Evolutionary conservation across 805 yeast genomes (phyloP).

Genomic region (Blastobotrys peoriensis): DNA sequence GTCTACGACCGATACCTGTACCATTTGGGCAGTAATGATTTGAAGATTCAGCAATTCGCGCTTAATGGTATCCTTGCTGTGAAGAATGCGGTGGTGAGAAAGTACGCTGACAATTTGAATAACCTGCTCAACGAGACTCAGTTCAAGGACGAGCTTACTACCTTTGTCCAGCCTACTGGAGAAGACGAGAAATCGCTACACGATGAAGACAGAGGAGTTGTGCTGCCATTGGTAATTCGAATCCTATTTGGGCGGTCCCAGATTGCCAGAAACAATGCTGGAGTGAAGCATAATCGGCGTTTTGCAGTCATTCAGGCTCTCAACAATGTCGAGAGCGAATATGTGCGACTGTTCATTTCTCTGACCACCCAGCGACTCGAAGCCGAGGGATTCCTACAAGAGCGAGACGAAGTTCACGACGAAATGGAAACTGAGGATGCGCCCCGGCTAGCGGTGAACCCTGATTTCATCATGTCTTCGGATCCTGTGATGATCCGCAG

Average conservation of each 20-base stretch:
- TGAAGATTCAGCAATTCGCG: conserved; percentile 65
- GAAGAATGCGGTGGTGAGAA: conserved; percentile 50
- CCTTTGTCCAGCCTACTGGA: conserved; percentile 49
- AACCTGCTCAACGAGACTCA: conserved; percentile 76
- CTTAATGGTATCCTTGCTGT: conserved; percentile 62
- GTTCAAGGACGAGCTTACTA: conserved; percentile 78
- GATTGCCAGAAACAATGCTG: conserved; percentile 51
- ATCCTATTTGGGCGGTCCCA: conserved; percentile 85
- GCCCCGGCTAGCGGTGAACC: neutral
- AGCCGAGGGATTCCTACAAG: conserved; percentile 32
- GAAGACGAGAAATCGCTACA: conserved; percentile 47
- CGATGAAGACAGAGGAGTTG: conserved; percentile 46
- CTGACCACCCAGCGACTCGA: conserved; percentile 55
- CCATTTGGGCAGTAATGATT: conserved; percentile 54
- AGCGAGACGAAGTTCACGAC: conserved; percentile 5
- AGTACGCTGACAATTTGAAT: conserved; percentile 65
- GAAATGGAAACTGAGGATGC: neutral
- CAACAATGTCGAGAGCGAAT: conserved; percentile 31
- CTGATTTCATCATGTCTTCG: neutral
- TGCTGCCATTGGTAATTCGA: conserved; percentile 70
- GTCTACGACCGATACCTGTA: conserved; percentile 49
- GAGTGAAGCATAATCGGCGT: conserved; percentile 66
- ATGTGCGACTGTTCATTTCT: conserved; percentile 53
- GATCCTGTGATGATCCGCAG: conserved; percentile 13
- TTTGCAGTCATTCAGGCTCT: conserved; percentile 33